Conservation (phyloP, 176 grass and related monocot species). For the Juncus effusus region DNA sequence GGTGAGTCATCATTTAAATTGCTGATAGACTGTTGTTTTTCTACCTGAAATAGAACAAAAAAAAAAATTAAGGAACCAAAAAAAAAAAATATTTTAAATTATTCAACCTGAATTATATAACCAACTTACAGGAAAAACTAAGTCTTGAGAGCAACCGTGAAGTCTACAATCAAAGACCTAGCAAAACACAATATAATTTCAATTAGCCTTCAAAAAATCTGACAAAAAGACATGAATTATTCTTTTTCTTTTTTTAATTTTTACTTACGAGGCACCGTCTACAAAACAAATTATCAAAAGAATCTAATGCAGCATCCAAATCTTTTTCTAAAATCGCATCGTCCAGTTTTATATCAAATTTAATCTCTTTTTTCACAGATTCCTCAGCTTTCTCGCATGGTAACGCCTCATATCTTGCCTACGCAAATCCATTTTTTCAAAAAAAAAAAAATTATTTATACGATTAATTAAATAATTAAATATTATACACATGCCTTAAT, state of each 20-base stretch:
- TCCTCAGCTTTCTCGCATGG: constrained; percentile 44
- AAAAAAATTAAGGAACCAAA: constrained; percentile 26
- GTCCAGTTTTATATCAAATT: constrained; percentile 52
- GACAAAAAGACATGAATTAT: constrained; percentile 15
- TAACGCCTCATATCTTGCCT: constrained; percentile 75
- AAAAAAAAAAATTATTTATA: constrained; percentile 15
- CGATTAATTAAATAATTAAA: constrained; percentile 17
- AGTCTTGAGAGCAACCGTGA: constrained; percentile 94
- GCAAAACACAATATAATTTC: constrained; percentile 26
- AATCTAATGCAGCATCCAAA: constrained; percentile 93
- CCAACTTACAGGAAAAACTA: constrained; percentile 93
- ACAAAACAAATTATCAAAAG: constrained; percentile 98
- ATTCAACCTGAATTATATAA: constrained; percentile 15
- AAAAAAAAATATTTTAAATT: constrained; percentile 29
- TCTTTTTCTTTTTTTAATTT: constrained; percentile 11
- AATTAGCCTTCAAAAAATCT: constrained; percentile 16
- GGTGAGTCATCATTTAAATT: constrained; percentile 58
- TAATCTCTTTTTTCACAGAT: constrained; percentile 40
- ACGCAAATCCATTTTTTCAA: constrained; percentile 35
- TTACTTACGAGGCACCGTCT: constrained; percentile 74
- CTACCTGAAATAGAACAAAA: constrained; percentile 46
- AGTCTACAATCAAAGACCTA: constrained; percentile 98
- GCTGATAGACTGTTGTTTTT: constrained; percentile 72
- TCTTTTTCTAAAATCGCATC: constrained; percentile 81
- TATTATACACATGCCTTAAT: constrained; percentile 63